Evolutionary conservation across 2,329 filamentous ascomycete genomes (phyloP).

Genomic region (Diaporthe citriasiana): DNA sequence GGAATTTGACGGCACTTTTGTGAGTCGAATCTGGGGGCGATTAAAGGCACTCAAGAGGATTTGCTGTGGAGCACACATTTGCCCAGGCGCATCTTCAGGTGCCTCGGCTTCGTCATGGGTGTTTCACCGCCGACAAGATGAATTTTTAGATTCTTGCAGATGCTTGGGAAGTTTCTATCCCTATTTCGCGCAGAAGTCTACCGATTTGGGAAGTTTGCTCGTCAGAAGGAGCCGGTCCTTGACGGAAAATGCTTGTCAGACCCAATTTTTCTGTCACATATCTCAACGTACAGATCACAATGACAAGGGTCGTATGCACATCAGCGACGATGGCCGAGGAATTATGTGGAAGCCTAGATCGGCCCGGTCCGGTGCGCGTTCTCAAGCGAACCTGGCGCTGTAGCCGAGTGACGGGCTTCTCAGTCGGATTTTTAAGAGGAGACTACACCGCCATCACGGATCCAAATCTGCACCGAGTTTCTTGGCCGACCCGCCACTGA

Average conservation of each 20-base stretch:
- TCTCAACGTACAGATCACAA: slow-evolving; percentile 9
- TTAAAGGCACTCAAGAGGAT: background rate
- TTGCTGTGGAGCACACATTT: background rate
- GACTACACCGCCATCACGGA: background rate
- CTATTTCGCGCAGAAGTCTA: background rate
- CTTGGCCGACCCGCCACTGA: background rate
- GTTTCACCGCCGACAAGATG: slow-evolving; percentile 1
- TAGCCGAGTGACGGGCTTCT: background rate
- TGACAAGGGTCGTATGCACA: background rate
- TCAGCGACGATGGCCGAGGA: background rate
- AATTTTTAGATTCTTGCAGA: background rate
- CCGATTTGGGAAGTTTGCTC: slow-evolving; percentile 4
- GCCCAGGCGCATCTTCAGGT: background rate
- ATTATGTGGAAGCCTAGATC: slow-evolving; percentile 7
- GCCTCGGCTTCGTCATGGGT: background rate
- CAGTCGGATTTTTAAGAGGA: background rate
- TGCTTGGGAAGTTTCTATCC: background rate
- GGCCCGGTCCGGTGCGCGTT: background rate
- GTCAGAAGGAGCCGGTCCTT: slow-evolving; percentile 12
- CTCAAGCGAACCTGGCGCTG: background rate
- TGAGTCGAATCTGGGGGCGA: background rate
- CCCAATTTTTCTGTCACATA: slow-evolving; percentile 20
- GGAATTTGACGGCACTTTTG: background rate
- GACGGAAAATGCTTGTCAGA: background rate
- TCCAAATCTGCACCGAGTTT: background rate